Conservation (phyloP, 768 basidiomycete species). For the Dictyophora rubrovolvata region DNA sequence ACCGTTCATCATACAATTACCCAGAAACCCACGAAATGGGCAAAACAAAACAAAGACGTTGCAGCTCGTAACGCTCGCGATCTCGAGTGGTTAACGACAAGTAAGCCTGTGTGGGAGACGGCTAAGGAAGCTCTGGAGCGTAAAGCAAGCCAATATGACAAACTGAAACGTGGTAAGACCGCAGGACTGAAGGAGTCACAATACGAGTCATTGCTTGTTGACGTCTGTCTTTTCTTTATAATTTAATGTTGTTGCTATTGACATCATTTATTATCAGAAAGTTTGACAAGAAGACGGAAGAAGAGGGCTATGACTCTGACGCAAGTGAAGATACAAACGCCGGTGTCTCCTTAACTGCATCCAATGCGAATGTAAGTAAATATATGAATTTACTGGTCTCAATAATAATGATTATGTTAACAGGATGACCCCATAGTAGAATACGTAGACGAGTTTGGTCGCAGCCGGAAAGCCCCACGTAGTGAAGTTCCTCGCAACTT, state of each 20-base stretch:
- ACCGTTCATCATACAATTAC: neutral
- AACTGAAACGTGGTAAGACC: slow-evolving; percentile 64
- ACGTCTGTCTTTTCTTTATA: slow-evolving; percentile 39
- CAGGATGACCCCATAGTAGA: slow-evolving; percentile 74
- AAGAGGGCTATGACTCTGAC: slow-evolving; percentile 49
- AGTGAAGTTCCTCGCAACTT: slow-evolving; percentile 73
- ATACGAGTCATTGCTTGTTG: slow-evolving; percentile 61
- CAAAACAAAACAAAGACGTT: slow-evolving; percentile 67
- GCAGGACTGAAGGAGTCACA: slow-evolving; percentile 71
- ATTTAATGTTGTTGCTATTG: neutral
- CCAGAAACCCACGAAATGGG: slow-evolving; percentile 74
- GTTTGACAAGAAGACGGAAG: slow-evolving; percentile 54
- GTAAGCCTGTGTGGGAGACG: slow-evolving; percentile 60
- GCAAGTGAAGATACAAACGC: slow-evolving; percentile 50
- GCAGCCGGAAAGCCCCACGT: slow-evolving; percentile 52
- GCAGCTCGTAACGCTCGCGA: slow-evolving; percentile 53
- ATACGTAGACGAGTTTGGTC: slow-evolving; percentile 82
- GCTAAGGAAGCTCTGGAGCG: slow-evolving; percentile 62
- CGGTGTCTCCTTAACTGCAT: slow-evolving; percentile 66
- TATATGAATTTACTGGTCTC: slow-evolving; percentile 20
- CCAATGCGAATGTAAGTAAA: slow-evolving; percentile 32
- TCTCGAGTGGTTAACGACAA: slow-evolving; percentile 57
- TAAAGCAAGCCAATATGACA: slow-evolving; percentile 74
- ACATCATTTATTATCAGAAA: slow-evolving; percentile 17
- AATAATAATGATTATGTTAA: neutral